Percentiles rank a stretch among this genome's conserved stretches.
These are phyloP conservation scores for Fusarium udum DNA, from an alignment of 2,329 filamentous ascomycete species.

Conservation along the genomic window DNA sequence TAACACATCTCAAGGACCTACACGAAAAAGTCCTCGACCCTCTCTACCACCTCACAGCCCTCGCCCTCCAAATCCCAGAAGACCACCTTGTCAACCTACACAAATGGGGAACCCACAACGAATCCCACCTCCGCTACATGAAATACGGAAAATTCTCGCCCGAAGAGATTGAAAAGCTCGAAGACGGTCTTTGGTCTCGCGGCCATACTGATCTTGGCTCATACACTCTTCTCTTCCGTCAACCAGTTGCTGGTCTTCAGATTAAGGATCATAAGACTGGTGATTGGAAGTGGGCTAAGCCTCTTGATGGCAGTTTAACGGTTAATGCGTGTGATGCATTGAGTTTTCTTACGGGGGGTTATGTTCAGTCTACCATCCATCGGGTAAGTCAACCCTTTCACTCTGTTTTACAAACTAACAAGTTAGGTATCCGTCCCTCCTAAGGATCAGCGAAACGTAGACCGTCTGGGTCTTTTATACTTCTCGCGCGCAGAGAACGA, in stretches of 20 bases:
- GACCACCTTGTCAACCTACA: constrained; percentile 65
- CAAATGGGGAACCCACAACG: constrained; percentile 65
- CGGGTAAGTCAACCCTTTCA: constrained; percentile 32
- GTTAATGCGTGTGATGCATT: constrained; percentile 62
- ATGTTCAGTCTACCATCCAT: constrained; percentile 55
- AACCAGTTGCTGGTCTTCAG: constrained; percentile 66
- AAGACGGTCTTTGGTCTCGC: constrained; percentile 53
- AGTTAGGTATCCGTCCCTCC: constrained; percentile 50
- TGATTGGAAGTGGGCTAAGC: constrained; percentile 61
- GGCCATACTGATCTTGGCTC: constrained; percentile 68
- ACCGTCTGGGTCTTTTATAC: constrained; percentile 60
- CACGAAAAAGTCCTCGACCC: constrained; percentile 66
- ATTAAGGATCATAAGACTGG: constrained; percentile 58
- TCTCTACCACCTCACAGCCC: constrained; percentile 68
- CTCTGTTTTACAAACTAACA: fast-evolving
- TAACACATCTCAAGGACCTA: constrained; percentile 9
- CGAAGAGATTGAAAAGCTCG: constrained; percentile 57
- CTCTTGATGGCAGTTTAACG: constrained; percentile 60
- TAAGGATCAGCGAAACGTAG: constrained; percentile 54
- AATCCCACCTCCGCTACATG: constrained; percentile 72
- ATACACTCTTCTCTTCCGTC: constrained; percentile 66
- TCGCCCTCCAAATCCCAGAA: constrained; percentile 67
- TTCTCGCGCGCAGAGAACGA: constrained; percentile 58
- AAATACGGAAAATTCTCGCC: constrained; percentile 61
- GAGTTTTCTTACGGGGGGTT: constrained; percentile 59